Evolutionary conservation across 768 basidiomycete species (phyloP).

Genomic region (Auricularia cornea): DNA sequence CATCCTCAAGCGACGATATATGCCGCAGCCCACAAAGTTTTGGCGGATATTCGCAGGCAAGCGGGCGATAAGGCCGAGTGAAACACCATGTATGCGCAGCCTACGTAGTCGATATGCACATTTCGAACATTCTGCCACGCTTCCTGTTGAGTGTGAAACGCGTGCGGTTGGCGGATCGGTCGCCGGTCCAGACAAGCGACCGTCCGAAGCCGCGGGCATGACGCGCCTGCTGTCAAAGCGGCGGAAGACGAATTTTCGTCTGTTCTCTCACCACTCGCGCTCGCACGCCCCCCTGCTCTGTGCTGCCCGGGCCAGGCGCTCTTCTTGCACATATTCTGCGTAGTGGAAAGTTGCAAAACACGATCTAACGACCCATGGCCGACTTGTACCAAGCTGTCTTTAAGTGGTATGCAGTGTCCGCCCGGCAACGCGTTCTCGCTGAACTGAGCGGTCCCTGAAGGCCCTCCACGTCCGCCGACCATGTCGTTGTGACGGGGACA

Average conservation of each 20-base stretch:
- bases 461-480: slow-evolving; percentile 47
- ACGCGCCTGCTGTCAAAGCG: no score
- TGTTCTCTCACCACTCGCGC: no score
- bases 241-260: no score
- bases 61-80: not conserved
- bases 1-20: not conserved
- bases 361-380: not conserved
- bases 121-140: no score
- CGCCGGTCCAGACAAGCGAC: no score
- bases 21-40: not conserved
- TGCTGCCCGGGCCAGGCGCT: no score
- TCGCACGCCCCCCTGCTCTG: no score
- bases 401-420: slow-evolving; percentile 7
- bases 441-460: slow-evolving; percentile 23
- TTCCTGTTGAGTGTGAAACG: no score
- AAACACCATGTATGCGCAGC: not conserved
- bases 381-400: slow-evolving; percentile 8
- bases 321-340: no score
- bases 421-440: not conserved
- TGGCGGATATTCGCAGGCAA: not conserved
- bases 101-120: not conserved
- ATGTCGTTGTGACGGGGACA: slow-evolving; percentile 65
- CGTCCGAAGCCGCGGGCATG: no score
- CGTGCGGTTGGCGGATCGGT: no score
- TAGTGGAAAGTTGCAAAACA: no score